phyloP scores from a whole-genome alignment of 768 basidiomycete species.

The Naganishia friedmannii region DNA sequence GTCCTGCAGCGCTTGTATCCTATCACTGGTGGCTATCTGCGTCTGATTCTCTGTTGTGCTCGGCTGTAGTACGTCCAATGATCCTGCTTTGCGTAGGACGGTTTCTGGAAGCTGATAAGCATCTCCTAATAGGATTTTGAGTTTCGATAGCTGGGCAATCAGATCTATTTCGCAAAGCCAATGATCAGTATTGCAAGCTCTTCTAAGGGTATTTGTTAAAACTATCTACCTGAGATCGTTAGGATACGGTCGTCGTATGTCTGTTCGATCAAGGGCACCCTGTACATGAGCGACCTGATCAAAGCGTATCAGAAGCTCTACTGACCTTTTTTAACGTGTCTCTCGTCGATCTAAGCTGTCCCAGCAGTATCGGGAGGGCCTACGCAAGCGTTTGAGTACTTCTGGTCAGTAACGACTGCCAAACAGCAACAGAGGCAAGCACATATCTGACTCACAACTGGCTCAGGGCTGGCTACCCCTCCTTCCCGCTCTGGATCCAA shows the following conservation, averaged over 20 bases:
- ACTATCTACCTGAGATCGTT: slow-evolving; percentile 15
- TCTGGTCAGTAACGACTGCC: not conserved
- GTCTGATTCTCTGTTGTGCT: not conserved
- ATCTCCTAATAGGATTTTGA: slow-evolving; percentile 15
- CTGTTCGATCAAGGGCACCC: not conserved
- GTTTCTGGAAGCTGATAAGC: slow-evolving; percentile 15
- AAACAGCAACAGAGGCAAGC: not conserved
- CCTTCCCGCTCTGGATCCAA: slow-evolving; percentile 16
- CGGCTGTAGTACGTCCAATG: not conserved
- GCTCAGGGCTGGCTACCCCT: not conserved
- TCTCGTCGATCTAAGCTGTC: slow-evolving; percentile 5
- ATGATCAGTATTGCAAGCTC: not conserved
- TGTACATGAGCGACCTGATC: not conserved
- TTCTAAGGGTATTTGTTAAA: not conserved
- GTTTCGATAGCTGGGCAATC: not conserved
- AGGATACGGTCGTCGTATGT: slow-evolving; percentile 15
- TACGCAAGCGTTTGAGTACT: not conserved
- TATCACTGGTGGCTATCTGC: slow-evolving; percentile 1
- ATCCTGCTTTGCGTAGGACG: not conserved
- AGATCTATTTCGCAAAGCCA: not conserved
- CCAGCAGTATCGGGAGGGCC: slow-evolving; percentile 24
- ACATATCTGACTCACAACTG: not conserved
- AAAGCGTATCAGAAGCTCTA: not conserved
- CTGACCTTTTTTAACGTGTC: slow-evolving; percentile 25
- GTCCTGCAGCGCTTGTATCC: slow-evolving; percentile 22